Percentiles rank a stretch among this genome's conserved stretches.
Evolutionary conservation across 2,329 filamentous ascomycete species (phyloP).

Genomic region (Colletotrichum navitas): DNA sequence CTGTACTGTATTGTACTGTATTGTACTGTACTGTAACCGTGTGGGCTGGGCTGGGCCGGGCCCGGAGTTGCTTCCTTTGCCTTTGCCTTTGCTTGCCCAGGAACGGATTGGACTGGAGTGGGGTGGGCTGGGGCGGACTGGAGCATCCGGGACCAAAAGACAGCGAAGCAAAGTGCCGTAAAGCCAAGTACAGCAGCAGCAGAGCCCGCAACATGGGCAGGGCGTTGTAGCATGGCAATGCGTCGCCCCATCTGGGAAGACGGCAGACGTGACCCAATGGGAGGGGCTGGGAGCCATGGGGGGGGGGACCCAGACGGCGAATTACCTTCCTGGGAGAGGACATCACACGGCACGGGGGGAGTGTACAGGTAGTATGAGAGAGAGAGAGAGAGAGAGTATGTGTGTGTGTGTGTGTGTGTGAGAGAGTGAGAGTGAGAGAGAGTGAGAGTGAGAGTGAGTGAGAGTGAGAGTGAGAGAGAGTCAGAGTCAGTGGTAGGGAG

Average conservation of each 20-base stretch:
- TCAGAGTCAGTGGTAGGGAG: background rate
- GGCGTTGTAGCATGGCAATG: slow-evolving; percentile 19
- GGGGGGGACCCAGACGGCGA: slow-evolving; percentile 8
- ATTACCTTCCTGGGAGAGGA: slow-evolving; percentile 1
- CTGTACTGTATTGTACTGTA: background rate
- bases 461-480: slow-evolving; percentile 13
- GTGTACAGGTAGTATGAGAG: background rate
- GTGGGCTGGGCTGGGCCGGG: slow-evolving; percentile 8
- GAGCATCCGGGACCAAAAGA: slow-evolving; percentile 12
- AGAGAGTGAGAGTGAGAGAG: too few relatives aligned
- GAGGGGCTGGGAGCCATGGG: slow-evolving; percentile 13
- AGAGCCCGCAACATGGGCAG: slow-evolving; percentile 12
- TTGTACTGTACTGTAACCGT: background rate
- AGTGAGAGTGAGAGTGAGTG: too few relatives aligned
- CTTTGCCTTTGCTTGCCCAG: background rate
- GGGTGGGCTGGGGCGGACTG: background rate
- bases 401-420: too few relatives aligned
- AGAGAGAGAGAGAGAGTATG: too few relatives aligned
- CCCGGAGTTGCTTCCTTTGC: slow-evolving; percentile 7
- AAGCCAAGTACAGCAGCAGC: slow-evolving; percentile 11
- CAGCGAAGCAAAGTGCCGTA: slow-evolving; percentile 30
- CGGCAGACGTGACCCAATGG: slow-evolving; percentile 15
- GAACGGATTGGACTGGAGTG: background rate
- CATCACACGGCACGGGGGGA: background rate
- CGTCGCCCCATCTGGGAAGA: slow-evolving; percentile 26